Percentiles rank a stretch among this genome's conserved stretches.
phyloP scores from a whole-genome alignment of 345 rosid species.

The Heritiera fomes region DNA sequence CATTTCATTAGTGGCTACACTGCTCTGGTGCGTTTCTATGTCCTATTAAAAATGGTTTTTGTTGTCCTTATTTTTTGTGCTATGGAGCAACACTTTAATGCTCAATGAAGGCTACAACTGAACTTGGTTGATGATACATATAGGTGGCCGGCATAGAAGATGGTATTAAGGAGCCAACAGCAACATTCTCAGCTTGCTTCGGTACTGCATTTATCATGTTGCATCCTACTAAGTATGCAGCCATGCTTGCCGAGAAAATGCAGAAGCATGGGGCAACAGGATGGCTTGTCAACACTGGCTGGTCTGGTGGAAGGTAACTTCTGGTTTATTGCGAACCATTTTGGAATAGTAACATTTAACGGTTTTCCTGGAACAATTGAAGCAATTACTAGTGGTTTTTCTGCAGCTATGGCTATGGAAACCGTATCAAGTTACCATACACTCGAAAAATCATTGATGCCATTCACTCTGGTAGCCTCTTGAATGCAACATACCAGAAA shows the following conservation, averaged over 20 bases:
- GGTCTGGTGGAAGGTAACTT: conserved; percentile 94
- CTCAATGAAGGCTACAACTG: not conserved
- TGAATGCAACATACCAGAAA: conserved; percentile 67
- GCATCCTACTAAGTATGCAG: conserved; percentile 98
- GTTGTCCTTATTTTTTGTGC: not conserved
- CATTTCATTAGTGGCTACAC: conserved; percentile 99
- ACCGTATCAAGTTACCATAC: conserved; percentile 79
- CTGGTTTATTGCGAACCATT: not conserved
- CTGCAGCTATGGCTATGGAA: conserved; percentile 79
- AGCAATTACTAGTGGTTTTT: not conserved
- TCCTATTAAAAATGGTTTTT: not conserved
- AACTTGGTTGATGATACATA: conserved; percentile 20
- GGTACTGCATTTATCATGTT: conserved; percentile 98
- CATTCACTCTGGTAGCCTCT: conserved; percentile 75
- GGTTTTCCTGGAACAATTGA: not conserved
- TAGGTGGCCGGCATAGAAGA: conserved; percentile 97
- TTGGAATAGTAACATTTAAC: not conserved
- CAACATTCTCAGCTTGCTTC: conserved; percentile 96
- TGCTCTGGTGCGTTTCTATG: conserved; percentile 59
- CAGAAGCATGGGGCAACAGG: conserved; percentile 92
- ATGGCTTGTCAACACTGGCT: conserved; percentile 97
- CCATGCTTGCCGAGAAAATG: conserved; percentile 97
- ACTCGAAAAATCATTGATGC: conserved; percentile 92
- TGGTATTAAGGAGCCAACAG: conserved; percentile 84
- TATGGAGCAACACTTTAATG: not conserved